Evolutionary conservation across 805 yeast genomes (phyloP).

Genomic region (Yarrowia hollandica): DNA sequence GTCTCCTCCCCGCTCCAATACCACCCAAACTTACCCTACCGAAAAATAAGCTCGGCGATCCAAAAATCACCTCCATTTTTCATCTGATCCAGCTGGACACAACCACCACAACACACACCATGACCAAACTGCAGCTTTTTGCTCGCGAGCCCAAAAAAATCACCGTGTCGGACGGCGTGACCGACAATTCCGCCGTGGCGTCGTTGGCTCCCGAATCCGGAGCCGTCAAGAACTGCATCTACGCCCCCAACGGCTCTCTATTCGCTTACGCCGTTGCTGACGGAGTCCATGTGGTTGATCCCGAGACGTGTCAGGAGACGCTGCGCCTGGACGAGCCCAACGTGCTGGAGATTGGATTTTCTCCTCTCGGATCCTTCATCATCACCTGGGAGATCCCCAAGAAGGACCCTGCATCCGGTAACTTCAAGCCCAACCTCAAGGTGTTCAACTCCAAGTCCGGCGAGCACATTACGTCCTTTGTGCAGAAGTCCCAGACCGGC

Average conservation of each 20-base stretch:
- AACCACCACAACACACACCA: neutral
- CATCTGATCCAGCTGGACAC: neutral
- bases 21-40: constrained; percentile 14
- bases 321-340: constrained; percentile 58
- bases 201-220: neutral
- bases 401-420: constrained; percentile 62
- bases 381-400: constrained; percentile 90
- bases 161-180: constrained; percentile 23
- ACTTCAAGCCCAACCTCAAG: constrained; percentile 75
- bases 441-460: constrained; percentile 61
- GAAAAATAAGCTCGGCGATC: constrained; percentile 10
- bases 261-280: constrained; percentile 67
- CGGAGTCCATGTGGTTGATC: constrained; percentile 56
- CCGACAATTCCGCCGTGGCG: constrained; percentile 13
- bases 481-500: constrained; percentile 79
- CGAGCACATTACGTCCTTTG: constrained; percentile 58
- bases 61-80: neutral
- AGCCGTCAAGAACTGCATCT: constrained; percentile 56
- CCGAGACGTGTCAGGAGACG: constrained; percentile 52
- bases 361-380: constrained; percentile 82
- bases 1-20: neutral
- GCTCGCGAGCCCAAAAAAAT: constrained; percentile 27
- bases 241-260: constrained; percentile 65
- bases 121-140: constrained; percentile 20
- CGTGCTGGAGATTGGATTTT: constrained; percentile 78